Base-by-base conservation (phyloP, 176 grass and related monocot species). In the Musa itinerans region DNA sequence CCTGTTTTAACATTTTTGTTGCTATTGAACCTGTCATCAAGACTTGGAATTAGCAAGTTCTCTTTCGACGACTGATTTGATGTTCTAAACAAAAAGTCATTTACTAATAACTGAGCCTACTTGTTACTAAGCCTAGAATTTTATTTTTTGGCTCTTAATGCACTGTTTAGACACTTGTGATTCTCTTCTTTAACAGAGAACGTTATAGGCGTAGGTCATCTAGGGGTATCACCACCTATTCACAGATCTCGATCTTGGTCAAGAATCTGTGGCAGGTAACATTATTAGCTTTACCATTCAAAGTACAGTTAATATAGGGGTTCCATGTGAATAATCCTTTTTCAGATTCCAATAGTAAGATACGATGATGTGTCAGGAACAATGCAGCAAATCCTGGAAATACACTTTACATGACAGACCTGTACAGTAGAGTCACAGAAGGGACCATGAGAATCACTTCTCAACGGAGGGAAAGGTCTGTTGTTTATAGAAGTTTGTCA, bases 311-410 rank as follows among this genome's bases (percentile, higher is more conserved):
- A n/a, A 51, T 79, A 57, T 20, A 43, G 26, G 15, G 65, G 24
- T n/a, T 61, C 70, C 63, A 2, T 6, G 50, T 54, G 58, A 17
- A 70, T 48, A 56, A 10, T 54, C 20, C 1, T 58, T 69, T 23
- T 70, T 68, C 51, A 11, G 27, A 55, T 82, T 67, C 72, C 56
- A 52, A 62, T 76, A 23, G 3, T 69, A 22, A 50, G 65, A 83
- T 68, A 73, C 29, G 23, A 68, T 15, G 10, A 11, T 3, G 14
- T 78, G 53, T 34, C 77, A 78, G 71, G 54, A 68, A 0, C 25
- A 62, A 74, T 79, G 52, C 65, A 50, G 21, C 52, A 69, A 88
- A 88, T 78, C 74, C 63, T 81, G 82, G 86, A 84, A 84, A 88
- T 74, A 88, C 61, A 10, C 52, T 81, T 53, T 81, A 88, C 52